These are phyloP conservation scores for Chrysochromulina tobinii DNA, from an alignment of 78 protist genomes.

Conservation along the genomic window DNA sequence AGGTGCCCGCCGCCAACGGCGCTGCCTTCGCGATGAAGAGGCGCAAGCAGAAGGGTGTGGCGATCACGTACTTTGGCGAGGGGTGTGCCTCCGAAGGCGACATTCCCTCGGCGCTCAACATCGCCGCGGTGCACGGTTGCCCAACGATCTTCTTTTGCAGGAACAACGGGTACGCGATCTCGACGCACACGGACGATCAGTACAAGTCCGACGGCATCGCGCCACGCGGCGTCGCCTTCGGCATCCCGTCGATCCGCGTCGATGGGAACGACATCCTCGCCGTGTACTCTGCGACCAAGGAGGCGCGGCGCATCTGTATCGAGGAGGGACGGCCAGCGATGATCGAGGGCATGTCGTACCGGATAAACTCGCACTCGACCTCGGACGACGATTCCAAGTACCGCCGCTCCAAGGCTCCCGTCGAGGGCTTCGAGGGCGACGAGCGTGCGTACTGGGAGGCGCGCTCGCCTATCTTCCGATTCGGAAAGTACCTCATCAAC, in stretches of 20 bases:
- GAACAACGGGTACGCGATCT: constrained; percentile 25
- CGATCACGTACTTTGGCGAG: constrained; percentile 18
- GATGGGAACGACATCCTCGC: constrained; percentile 94
- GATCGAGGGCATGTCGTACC: constrained; percentile 73
- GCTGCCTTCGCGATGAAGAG: not conserved
- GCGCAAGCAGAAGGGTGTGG: not conserved
- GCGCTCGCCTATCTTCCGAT: constrained; percentile 68
- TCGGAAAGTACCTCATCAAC: constrained; percentile 19
- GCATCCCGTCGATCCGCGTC: constrained; percentile 84
- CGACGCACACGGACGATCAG: constrained; percentile 24
- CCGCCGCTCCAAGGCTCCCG: constrained; percentile 52
- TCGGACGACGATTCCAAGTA: constrained; percentile 90
- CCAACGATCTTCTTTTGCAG: constrained; percentile 33
- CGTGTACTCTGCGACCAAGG: constrained; percentile 81
- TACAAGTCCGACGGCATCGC: constrained; percentile 83
- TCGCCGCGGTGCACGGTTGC: constrained; percentile 9
- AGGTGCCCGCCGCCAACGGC: constrained; percentile 23
- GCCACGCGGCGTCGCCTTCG: constrained; percentile 85
- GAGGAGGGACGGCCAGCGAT: constrained; percentile 64
- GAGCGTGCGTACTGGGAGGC: constrained; percentile 73
- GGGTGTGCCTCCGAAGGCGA: constrained; percentile 18
- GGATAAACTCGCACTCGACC: constrained; percentile 90
- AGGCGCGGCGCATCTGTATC: constrained; percentile 70
- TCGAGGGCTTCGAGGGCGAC: not conserved
- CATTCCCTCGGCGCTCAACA: constrained; percentile 7